Evolutionary conservation across 1,139 yeast species (phyloP), one percentile per base, ranked within the genome.

Genomic region (Debaryomycetaceae sp.): DNA sequence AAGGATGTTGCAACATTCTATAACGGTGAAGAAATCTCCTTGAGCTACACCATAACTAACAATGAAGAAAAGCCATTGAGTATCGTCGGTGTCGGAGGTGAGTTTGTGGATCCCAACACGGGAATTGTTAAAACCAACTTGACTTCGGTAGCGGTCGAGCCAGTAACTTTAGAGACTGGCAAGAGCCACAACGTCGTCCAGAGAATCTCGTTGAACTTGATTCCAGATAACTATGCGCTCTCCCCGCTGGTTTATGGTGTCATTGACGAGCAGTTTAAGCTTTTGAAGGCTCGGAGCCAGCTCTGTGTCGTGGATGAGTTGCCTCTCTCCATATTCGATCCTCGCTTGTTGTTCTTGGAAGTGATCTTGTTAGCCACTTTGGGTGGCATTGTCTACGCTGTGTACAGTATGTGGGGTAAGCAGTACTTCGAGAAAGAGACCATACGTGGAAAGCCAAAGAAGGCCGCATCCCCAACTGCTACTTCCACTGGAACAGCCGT

Each of bases 31-130:
- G 71, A 74, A 37, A 67, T 82, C 40, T 69, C 82, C 4, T 63
- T 89, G 48, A 64, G 67, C 40, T 84, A 85, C 62, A 62, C 69
- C 5, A 74, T 87, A 47, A 58, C 63, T 45, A 87, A 87, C 60
- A 66, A 74, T 34, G 95, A 86, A 58, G 76, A 72, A 2, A 63
- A 48, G 27, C 77, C 76, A 7, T 44, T 72, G 37, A 70, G 80
- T 23, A 68, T 89, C 45, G 80, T 85, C 41, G 96, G 91, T 42
- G 80, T 85, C 44, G 89, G 91, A 48, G 96, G 96, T 43, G 64
- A 78, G 42, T 75, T 88, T 63, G 71, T 75, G 47, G 79, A 83
- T 51, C 79, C 85, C 27, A 68, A 68, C 49, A 74, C 76, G 46
- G 78, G 81, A 52, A 72, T 74, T 46, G 56, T 72, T 48, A 63